Base-by-base conservation (phyloP, 208 protist genomes). In the Trypanosomatidae sp. region DNA sequence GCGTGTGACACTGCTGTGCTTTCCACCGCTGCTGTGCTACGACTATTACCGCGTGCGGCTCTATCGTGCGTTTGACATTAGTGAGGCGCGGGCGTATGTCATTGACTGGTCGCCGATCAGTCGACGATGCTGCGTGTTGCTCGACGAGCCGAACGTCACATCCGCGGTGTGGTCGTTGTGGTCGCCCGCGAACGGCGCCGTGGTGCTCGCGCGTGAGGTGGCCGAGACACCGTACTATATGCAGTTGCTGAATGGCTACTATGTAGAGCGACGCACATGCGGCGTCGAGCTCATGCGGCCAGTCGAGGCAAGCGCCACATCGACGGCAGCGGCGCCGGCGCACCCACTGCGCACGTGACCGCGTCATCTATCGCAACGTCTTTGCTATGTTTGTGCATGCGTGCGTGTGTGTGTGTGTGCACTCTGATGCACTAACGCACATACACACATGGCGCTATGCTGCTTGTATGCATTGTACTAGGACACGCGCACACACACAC, bases 21-120 rank as follows among this genome's bases (percentile, higher is more conserved):
- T n/a, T n/a, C n/a, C n/a, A n/a, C n/a, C n/a, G n/a, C n/a, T n/a
- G n/a, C n/a, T n/a, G 30, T 35, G 43, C 22, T 71, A 68, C 45
- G 84, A 92, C 50, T 92, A 92, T 57, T 92, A 89, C 53, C 43
- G 75, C 8, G 88, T 56, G 37, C 80, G 88, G 56, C 69, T 85
- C 58, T 86, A 88, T 46, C 21, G 77, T 8, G 79, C 79, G 10
- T 92, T 88, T 46, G 69, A 82, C 22, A 66, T 61, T 0, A 24
- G 32, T 6, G 73, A 92, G 26, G 79, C 73, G 8, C 37, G 42
- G 10, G 48, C 38, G 13, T 92, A 88, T 37, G 63, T 87, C 0
- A 44, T 92, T 1, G 80, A 92, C 55, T 85, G 78, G 50, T 84
- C 68, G 45, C 56, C 65, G n/a, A 87, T 92, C 41, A 66, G 63